These are phyloP conservation scores for Leptodontidium sp. DNA, from an alignment of 2,329 filamentous ascomycete genomes.

Conservation along the genomic window DNA sequence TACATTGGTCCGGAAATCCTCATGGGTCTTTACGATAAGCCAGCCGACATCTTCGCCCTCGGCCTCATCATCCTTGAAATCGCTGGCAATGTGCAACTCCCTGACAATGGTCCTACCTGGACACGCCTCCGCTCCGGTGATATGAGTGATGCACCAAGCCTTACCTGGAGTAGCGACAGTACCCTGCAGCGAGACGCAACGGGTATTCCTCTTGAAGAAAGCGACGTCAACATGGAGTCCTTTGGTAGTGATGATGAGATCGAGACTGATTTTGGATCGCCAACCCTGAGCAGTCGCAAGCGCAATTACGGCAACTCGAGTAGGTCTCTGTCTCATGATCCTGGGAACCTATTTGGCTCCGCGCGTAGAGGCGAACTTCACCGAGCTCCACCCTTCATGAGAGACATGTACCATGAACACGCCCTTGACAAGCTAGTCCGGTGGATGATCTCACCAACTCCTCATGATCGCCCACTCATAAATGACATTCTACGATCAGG, in stretches of 20 bases:
- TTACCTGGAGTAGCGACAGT: slow-evolving; percentile 81
- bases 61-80: slow-evolving; percentile 95
- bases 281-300: slow-evolving; percentile 43
- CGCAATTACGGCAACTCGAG: slow-evolving; percentile 42
- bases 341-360: slow-evolving; percentile 48
- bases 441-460: slow-evolving; percentile 83
- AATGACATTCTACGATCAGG: slow-evolving; percentile 76
- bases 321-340: slow-evolving; percentile 46
- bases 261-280: slow-evolving; percentile 50
- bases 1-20: slow-evolving; percentile 96
- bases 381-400: slow-evolving; percentile 87
- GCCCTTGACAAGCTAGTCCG: slow-evolving; percentile 85
- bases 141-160: slow-evolving; percentile 84
- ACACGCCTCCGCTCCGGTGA: slow-evolving; percentile 88
- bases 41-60: slow-evolving; percentile 92
- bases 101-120: slow-evolving; percentile 93
- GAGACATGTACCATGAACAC: slow-evolving; percentile 73
- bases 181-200: slow-evolving; percentile 77
- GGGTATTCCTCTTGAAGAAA: slow-evolving; percentile 66
- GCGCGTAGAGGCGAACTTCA: slow-evolving; percentile 63
- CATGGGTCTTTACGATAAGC: slow-evolving; percentile 84
- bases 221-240: slow-evolving; percentile 43
- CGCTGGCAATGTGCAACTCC: slow-evolving; percentile 90
- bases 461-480: slow-evolving; percentile 77
- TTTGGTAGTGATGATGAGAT: slow-evolving; percentile 52